A percentile compares a stretch with the other conserved stretches of the same genome.
phyloP scores from a whole-genome alignment of 2,329 filamentous ascomycete species.

The Pseudocercospora vitis region DNA sequence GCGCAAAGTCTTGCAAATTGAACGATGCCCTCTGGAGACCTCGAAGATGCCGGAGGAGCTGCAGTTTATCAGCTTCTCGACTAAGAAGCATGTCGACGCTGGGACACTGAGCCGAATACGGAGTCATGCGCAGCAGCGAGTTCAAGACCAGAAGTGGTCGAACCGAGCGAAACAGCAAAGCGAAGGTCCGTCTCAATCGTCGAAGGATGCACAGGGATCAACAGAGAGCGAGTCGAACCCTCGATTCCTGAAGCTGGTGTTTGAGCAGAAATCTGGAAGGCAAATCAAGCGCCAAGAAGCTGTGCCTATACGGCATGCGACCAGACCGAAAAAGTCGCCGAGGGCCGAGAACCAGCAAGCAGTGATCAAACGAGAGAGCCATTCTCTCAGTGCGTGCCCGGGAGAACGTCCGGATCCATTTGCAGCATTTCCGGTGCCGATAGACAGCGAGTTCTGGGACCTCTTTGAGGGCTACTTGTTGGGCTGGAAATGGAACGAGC shows the following conservation, averaged over 20 bases:
- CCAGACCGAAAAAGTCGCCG: slow-evolving; percentile 1
- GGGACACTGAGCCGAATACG: slow-evolving; percentile 23
- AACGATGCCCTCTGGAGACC: neutral
- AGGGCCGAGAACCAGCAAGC: slow-evolving; percentile 2
- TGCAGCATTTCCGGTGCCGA: slow-evolving; percentile 19
- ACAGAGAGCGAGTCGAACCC: slow-evolving; percentile 1
- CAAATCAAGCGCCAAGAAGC: slow-evolving; percentile 13
- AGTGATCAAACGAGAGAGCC: slow-evolving; percentile 12
- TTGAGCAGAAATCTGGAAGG: slow-evolving; percentile 20
- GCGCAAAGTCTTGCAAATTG: neutral
- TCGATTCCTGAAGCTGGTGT: slow-evolving; percentile 15
- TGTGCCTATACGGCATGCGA: neutral
- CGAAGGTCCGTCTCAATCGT: neutral
- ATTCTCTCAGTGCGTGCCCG: slow-evolving; percentile 20
- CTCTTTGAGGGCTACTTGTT: slow-evolving; percentile 17
- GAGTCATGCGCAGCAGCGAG: slow-evolving; percentile 25
- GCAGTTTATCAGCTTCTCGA: slow-evolving; percentile 22
- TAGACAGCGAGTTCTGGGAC: slow-evolving; percentile 17
- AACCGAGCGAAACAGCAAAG: neutral
- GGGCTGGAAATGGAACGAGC: slow-evolving; percentile 16
- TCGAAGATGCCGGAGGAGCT: slow-evolving; percentile 25
- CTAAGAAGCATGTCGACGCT: slow-evolving; percentile 19
- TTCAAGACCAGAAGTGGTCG: slow-evolving; percentile 24
- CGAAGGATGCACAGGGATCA: slow-evolving; percentile 2
- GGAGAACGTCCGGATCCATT: slow-evolving; percentile 21